A percentile compares a stretch with the other conserved stretches of the same genome.
Evolutionary conservation across 768 basidiomycete species (phyloP).

Genomic region (Crucibulum laeve): DNA sequence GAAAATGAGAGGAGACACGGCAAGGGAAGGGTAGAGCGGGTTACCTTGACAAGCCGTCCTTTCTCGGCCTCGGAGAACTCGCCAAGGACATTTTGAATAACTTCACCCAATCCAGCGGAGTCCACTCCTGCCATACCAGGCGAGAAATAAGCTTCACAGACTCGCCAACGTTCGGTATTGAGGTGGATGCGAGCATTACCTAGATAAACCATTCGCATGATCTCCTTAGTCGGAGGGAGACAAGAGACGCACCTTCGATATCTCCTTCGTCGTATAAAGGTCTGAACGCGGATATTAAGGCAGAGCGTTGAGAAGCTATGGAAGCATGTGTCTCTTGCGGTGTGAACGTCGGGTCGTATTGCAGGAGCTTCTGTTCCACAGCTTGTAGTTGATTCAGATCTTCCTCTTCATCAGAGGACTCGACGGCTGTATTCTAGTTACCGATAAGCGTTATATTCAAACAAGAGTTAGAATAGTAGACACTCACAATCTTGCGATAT

Average conservation of each 20-base stretch:
- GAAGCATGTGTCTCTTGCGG: slow-evolving; percentile 78
- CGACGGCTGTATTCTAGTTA: slow-evolving; percentile 59
- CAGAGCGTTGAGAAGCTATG: slow-evolving; percentile 71
- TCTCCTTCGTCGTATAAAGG: slow-evolving; percentile 78
- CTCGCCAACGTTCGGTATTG: slow-evolving; percentile 86
- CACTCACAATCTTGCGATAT: slow-evolving; percentile 89
- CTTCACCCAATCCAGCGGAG: slow-evolving; percentile 91
- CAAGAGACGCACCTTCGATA: slow-evolving; percentile 41
- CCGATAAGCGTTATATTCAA: background rate
- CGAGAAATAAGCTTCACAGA: slow-evolving; percentile 89
- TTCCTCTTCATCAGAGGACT: slow-evolving; percentile 88
- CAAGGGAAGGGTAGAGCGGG: slow-evolving; percentile 9
- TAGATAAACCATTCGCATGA: slow-evolving; percentile 9
- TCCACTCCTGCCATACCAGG: slow-evolving; percentile 95
- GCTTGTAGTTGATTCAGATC: slow-evolving; percentile 67
- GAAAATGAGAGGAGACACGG: background rate
- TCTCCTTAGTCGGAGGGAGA: background rate
- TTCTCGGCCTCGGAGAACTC: slow-evolving; percentile 68
- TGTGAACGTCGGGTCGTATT: slow-evolving; percentile 84
- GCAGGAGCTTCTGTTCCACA: slow-evolving; percentile 78
- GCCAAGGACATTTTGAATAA: slow-evolving; percentile 78
- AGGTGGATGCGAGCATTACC: slow-evolving; percentile 80
- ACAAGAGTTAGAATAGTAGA: background rate
- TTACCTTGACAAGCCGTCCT: slow-evolving; percentile 69
- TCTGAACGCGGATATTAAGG: slow-evolving; percentile 81